phyloP scores from a whole-genome alignment of 768 basidiomycete genomes.

The Solioccasus polychromus region DNA sequence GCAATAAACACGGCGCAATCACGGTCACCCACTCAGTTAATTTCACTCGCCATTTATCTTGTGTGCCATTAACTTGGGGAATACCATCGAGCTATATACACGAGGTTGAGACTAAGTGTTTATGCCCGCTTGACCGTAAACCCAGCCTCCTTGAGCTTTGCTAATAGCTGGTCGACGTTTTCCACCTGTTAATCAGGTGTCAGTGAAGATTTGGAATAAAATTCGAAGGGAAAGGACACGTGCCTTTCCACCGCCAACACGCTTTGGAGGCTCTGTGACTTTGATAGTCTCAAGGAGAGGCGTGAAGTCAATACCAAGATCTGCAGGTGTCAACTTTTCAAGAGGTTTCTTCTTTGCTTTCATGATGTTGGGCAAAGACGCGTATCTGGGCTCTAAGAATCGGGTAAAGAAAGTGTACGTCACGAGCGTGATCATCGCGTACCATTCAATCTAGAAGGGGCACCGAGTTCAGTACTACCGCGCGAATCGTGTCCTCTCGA shows the following conservation, averaged over 20 bases:
- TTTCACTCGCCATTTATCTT: conserved; percentile 5
- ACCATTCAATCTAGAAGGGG: conserved; percentile 73
- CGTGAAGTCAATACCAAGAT: conserved; percentile 80
- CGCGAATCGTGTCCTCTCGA: background rate
- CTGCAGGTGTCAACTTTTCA: conserved; percentile 74
- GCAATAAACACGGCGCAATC: conserved; percentile 14
- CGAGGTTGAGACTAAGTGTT: background rate
- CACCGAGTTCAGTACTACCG: background rate
- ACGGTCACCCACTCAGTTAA: conserved; percentile 1
- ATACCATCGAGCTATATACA: too few relatives aligned
- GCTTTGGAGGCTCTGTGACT: conserved; percentile 85
- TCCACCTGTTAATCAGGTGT: conserved; percentile 47
- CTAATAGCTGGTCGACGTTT: conserved; percentile 85
- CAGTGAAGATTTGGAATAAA: background rate
- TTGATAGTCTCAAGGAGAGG: conserved; percentile 84
- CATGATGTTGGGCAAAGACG: conserved; percentile 96
- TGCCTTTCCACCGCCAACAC: conserved; percentile 90
- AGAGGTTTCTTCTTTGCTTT: conserved; percentile 99
- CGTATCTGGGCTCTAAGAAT: conserved; percentile 84
- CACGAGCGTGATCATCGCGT: conserved; percentile 7
- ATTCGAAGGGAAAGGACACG: conserved; percentile 7
- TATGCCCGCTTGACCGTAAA: conserved; percentile 32
- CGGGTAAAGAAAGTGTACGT: background rate
- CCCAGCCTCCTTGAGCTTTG: conserved; percentile 87
- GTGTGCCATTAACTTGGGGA: conserved; percentile 10